phyloP scores from a whole-genome alignment of 2,329 filamentous ascomycete species.

The Neophaeococcomyces mojaviensis region DNA sequence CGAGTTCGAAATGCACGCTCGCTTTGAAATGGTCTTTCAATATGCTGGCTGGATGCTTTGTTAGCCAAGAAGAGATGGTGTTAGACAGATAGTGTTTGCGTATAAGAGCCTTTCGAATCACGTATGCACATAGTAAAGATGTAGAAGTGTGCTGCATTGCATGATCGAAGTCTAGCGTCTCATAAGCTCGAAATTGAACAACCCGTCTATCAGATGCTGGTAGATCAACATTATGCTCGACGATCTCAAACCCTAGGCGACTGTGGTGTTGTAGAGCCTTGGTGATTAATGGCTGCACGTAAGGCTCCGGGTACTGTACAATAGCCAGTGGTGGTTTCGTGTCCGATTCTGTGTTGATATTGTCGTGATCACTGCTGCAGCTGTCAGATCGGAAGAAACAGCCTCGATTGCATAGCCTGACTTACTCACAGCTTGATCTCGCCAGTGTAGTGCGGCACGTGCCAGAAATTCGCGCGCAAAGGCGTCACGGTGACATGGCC shows the following conservation, averaged over 20 bases:
- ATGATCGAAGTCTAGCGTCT: slow-evolving; percentile 76
- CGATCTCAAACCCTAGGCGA: slow-evolving; percentile 45
- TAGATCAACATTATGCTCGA: slow-evolving; percentile 45
- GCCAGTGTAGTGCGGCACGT: slow-evolving; percentile 55
- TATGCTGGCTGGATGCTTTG: slow-evolving; percentile 68
- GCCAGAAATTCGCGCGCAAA: slow-evolving; percentile 87
- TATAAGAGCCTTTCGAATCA: slow-evolving; percentile 93
- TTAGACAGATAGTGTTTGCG: slow-evolving; percentile 87
- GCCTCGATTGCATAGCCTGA: slow-evolving; percentile 5
- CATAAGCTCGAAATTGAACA: slow-evolving; percentile 80
- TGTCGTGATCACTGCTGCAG: slow-evolving; percentile 9
- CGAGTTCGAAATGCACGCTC: slow-evolving; percentile 81
- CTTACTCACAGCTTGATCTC: slow-evolving; percentile 78
- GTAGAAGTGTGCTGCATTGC: slow-evolving; percentile 55
- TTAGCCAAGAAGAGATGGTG: slow-evolving; percentile 76
- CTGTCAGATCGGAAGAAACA: background rate
- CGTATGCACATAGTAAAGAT: slow-evolving; percentile 75
- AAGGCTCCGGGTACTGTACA: slow-evolving; percentile 76
- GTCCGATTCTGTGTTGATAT: slow-evolving; percentile 18
- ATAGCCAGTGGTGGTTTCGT: slow-evolving; percentile 53
- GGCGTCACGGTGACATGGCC: slow-evolving; percentile 85
- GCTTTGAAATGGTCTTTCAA: slow-evolving; percentile 66
- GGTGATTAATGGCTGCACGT: slow-evolving; percentile 80
- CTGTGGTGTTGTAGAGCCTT: slow-evolving; percentile 62
- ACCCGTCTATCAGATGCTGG: slow-evolving; percentile 43